Conservation (phyloP, 2,329 filamentous ascomycete genomes). For the Zymoseptoria pseudotritici region DNA sequence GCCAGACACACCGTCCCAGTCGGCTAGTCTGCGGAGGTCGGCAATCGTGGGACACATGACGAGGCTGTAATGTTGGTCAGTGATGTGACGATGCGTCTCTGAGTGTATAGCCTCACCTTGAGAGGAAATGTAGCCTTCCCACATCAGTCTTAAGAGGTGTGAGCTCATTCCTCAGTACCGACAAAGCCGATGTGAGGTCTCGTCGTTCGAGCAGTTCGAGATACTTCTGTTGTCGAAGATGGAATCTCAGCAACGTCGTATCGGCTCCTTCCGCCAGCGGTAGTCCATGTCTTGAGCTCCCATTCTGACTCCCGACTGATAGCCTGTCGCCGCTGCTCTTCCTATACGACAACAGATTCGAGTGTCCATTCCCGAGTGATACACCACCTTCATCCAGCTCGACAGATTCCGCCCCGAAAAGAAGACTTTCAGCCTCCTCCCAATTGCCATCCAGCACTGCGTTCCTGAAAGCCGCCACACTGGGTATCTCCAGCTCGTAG, state of each 20-base stretch:
- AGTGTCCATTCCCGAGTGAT: conserved; percentile 28
- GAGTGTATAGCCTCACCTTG: conserved; percentile 45
- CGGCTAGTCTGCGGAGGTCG: conserved; percentile 66
- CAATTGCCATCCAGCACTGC: conserved; percentile 76
- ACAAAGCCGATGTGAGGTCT: conserved; percentile 65
- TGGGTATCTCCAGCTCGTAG: conserved; percentile 75
- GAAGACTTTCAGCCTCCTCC: conserved; percentile 73
- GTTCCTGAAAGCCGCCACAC: conserved; percentile 75
- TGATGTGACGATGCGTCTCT: background rate
- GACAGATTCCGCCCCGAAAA: conserved; percentile 48
- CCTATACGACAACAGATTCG: conserved; percentile 12
- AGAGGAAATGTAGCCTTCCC: conserved; percentile 69
- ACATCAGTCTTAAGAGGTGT: conserved; percentile 78
- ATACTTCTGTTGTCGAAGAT: conserved; percentile 88
- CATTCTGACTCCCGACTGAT: conserved; percentile 24
- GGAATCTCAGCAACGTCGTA: conserved; percentile 73
- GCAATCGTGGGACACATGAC: conserved; percentile 80
- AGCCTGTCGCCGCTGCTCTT: conserved; percentile 11
- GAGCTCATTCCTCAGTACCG: conserved; percentile 79
- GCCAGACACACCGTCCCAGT: conserved; percentile 77
- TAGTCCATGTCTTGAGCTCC: conserved; percentile 45
- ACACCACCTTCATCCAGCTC: conserved; percentile 39
- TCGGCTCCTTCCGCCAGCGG: conserved; percentile 70
- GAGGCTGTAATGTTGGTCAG: conserved; percentile 47
- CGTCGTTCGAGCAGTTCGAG: conserved; percentile 76